Conservation (phyloP, 805 yeast genomes). For the Torulaspora microellipsoides region DNA sequence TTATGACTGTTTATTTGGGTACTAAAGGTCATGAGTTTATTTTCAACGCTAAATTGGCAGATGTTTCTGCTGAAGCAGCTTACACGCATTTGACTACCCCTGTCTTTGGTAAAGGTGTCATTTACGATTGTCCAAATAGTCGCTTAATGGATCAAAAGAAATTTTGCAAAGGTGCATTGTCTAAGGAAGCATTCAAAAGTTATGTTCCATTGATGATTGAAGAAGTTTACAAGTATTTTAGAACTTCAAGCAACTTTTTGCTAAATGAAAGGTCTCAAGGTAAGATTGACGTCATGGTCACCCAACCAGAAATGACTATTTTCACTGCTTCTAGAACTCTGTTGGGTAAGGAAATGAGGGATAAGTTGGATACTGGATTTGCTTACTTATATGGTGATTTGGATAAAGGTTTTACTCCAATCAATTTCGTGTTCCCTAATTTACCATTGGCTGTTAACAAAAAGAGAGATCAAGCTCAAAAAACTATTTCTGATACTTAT, state of each 20-base stretch:
- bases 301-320: constrained; percentile 93
- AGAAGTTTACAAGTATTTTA: constrained; percentile 68
- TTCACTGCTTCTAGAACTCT: constrained; percentile 92
- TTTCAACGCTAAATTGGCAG: constrained; percentile 80
- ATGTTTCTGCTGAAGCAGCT: constrained; percentile 95
- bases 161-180: constrained; percentile 85
- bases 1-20: constrained; percentile 93
- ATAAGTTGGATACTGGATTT: constrained; percentile 71
- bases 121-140: constrained; percentile 92
- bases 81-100: constrained; percentile 98
- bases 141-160: constrained; percentile 98
- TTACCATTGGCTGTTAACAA: constrained; percentile 83
- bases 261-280: constrained; percentile 41
- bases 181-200: constrained; percentile 72
- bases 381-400: constrained; percentile 85
- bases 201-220: constrained; percentile 87
- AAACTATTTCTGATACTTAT: constrained; percentile 73
- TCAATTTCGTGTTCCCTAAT: constrained; percentile 92
- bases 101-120: constrained; percentile 95
- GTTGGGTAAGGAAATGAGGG: constrained; percentile 88
- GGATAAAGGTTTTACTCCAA: constrained; percentile 94
- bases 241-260: constrained; percentile 46
- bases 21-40: constrained; percentile 98
- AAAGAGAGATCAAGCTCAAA: constrained; percentile 85
- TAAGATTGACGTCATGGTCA: constrained; percentile 60